Evolutionary conservation across 768 basidiomycete genomes (phyloP).

Genomic region (Suillus variegatus): DNA sequence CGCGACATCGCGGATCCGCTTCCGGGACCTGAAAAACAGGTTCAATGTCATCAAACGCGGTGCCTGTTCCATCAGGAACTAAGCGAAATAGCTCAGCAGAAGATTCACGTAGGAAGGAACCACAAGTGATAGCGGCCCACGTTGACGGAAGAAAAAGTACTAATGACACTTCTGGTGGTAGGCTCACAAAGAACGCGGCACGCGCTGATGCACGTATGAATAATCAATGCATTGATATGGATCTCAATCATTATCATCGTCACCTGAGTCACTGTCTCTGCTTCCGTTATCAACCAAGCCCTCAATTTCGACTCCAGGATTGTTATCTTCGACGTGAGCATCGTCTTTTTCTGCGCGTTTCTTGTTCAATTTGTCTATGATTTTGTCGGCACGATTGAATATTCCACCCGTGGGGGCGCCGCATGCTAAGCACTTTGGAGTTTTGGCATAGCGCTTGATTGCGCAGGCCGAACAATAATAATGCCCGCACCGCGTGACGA

Average conservation of each 20-base stretch:
- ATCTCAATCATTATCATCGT: constrained; percentile 21
- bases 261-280: constrained; percentile 27
- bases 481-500: constrained; percentile 95
- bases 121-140: not conserved
- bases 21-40: not conserved
- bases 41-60: not conserved
- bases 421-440: constrained; percentile 94
- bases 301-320: constrained; percentile 68
- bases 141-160: not conserved
- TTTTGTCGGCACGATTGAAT: constrained; percentile 94
- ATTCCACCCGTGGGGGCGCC: constrained; percentile 92
- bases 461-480: constrained; percentile 96
- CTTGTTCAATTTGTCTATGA: constrained; percentile 84
- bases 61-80: not conserved
- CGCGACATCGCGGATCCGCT: not conserved
- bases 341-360: constrained; percentile 58
- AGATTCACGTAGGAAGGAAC: not conserved
- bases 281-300: constrained; percentile 41
- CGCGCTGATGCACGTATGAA: not conserved
- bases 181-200: not conserved
- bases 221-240: not conserved
- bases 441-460: constrained; percentile 91
- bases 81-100: not conserved
- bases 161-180: not conserved
- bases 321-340: constrained; percentile 42